These are phyloP conservation scores for Debaryomyces sp. DNA, from an alignment of 1,139 yeast species.

Conservation along the genomic window DNA sequence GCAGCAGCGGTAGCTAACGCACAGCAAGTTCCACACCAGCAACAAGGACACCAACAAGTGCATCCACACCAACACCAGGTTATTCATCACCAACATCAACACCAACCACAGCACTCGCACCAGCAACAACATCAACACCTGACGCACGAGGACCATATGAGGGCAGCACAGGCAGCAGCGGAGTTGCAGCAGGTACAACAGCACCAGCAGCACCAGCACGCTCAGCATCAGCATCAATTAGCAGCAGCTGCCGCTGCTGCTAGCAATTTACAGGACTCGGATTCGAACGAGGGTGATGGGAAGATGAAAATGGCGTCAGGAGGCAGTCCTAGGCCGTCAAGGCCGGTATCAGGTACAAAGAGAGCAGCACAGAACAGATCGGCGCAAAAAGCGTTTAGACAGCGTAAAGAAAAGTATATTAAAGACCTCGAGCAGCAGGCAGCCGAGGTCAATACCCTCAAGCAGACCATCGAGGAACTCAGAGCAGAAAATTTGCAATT, in stretches of 20 bases:
- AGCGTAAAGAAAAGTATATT: slow-evolving; percentile 74
- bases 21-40: slow-evolving; percentile 15
- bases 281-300: slow-evolving; percentile 8
- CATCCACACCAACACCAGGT: slow-evolving; percentile 12
- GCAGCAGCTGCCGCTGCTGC: slow-evolving; percentile 14
- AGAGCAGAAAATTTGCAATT: slow-evolving; percentile 71
- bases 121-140: slow-evolving; percentile 9
- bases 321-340: slow-evolving; percentile 12
- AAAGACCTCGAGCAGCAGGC: slow-evolving; percentile 77
- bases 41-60: slow-evolving; percentile 9
- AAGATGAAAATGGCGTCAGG: slow-evolving; percentile 12
- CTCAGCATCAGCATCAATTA: slow-evolving; percentile 16
- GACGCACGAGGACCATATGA: slow-evolving; percentile 14
- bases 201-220: slow-evolving; percentile 14
- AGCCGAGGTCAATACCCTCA: slow-evolving; percentile 58
- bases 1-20: slow-evolving; percentile 36
- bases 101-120: slow-evolving; percentile 11
- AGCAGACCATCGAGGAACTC: slow-evolving; percentile 63
- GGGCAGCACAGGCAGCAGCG: slow-evolving; percentile 18
- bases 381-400: slow-evolving; percentile 87
- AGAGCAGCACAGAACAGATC: slow-evolving; percentile 88
- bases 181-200: slow-evolving; percentile 16
- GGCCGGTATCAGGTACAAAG: slow-evolving; percentile 64
- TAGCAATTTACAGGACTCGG: slow-evolving; percentile 9
- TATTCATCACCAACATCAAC: slow-evolving; percentile 8